phyloP scores from a whole-genome alignment of 805 yeast species.

The Monosporozyma aquatica region DNA sequence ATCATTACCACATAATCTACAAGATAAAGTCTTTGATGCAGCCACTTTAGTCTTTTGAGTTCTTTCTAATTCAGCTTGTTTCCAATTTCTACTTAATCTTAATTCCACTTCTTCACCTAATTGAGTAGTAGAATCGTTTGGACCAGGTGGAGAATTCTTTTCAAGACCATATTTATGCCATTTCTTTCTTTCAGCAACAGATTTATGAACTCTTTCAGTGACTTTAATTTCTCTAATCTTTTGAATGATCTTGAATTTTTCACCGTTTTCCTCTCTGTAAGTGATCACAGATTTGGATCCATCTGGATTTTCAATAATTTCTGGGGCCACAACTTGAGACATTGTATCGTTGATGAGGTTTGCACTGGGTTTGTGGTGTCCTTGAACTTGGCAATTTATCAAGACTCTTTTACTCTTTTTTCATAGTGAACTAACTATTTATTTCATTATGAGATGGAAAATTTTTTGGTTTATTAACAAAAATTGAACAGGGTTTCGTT shows the following conservation, averaged over 20 bases:
- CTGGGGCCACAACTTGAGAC: conserved; percentile 66
- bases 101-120: conserved; percentile 76
- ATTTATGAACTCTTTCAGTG: conserved; percentile 73
- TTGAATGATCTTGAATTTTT: conserved; percentile 82
- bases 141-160: conserved; percentile 65
- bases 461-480: background rate
- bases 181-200: conserved; percentile 76
- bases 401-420: background rate
- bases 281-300: conserved; percentile 85
- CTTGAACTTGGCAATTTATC: too few species aligned
- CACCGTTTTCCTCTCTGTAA: conserved; percentile 67
- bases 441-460: background rate
- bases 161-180: conserved; percentile 90
- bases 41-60: conserved; percentile 37
- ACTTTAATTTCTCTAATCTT: conserved; percentile 68
- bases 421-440: background rate
- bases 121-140: conserved; percentile 80
- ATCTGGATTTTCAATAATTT: conserved; percentile 67
- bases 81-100: conserved; percentile 68
- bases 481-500: conserved; percentile 1
- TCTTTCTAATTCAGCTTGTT: conserved; percentile 65
- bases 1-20: conserved; percentile 90
- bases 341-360: conserved; percentile 12
- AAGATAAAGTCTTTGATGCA: conserved; percentile 43
- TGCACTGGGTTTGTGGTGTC: background rate